Percentiles rank a stretch among this genome's conserved stretches.
phyloP scores from a whole-genome alignment of 257 asterid genomes.

The Cinchona pubescens region DNA sequence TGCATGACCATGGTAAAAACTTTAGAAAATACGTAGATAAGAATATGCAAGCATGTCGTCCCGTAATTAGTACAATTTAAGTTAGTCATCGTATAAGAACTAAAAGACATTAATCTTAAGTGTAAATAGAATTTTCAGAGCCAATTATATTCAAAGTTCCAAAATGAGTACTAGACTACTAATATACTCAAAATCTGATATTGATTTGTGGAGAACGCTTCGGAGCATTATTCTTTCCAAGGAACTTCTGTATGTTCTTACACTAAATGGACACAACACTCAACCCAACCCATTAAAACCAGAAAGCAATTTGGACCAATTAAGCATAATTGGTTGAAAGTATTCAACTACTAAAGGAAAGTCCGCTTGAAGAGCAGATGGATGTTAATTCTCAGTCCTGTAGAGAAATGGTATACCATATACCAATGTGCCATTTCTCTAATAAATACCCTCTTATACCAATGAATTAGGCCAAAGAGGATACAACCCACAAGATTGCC shows the following conservation, averaged over 20 bases:
- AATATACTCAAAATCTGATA: neutral
- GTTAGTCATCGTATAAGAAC: neutral
- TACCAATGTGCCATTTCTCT: neutral
- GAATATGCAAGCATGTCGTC: neutral
- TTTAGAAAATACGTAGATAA: neutral
- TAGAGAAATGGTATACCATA: neutral
- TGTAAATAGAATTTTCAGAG: neutral
- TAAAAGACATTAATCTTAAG: no score
- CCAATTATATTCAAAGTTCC: neutral
- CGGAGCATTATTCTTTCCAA: neutral
- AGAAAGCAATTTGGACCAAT: slow-evolving; percentile 4
- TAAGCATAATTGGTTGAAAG: neutral
- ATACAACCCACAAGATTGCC: neutral
- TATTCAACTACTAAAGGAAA: neutral
- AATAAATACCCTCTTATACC: neutral
- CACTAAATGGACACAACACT: neutral
- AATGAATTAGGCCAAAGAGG: neutral
- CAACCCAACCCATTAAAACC: neutral
- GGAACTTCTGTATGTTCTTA: neutral
- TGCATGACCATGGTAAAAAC: neutral
- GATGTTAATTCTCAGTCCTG: neutral
- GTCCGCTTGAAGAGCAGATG: neutral
- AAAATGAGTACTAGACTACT: neutral
- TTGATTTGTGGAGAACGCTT: neutral
- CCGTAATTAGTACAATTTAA: no score